Base-by-base conservation (phyloP, 805 yeast genomes). In the Lachancea fermentati region DNA sequence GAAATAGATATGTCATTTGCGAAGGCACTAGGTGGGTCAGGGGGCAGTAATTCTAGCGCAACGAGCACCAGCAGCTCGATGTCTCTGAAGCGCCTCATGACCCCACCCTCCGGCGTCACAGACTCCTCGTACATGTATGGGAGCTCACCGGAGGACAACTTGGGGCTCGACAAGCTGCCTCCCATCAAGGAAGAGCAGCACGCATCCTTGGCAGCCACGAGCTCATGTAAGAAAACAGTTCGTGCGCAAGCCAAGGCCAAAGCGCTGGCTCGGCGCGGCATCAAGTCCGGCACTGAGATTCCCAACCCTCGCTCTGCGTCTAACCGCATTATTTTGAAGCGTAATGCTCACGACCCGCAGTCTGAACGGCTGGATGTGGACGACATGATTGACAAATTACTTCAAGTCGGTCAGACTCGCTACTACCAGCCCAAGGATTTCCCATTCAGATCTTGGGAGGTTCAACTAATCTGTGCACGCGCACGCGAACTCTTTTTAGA, bases 401-500 rank as follows among this genome's bases (percentile, higher is more conserved):
- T 82, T 28, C 71, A 70, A 19, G 60, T 72, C 9, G 84, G 83
- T 2, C 59, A 68, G 13, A 56, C 70, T 3, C 65, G 68, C 36
- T 52, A 58, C 25, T 61, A 63, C 41, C 65, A 70, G 19, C 72
- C 71, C 47, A 71, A 72, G 42, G 54, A 52, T 32, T 72, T 81
- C 40, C 73, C 75, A 0, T 60, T 81, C 33, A 60, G 76, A 11
- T 54, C 69, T 2, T 62, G 69, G 49, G 85, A 81, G 51, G 69
- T 81, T 33, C 78, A 73, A 54, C 65, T 67, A 47, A 70, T 81
- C 32, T 73, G 83, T 55, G 68, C 75, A 15, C 74, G 69, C 46
- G 72, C 84, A 4, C 65, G 86, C 42, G 74, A 77, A 36, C 67
- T 81, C 13, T 79, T 81, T 41, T 54, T 80, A 57, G 67, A 63